Conservation (phyloP, 352 stramenopile genomes). For the Paralagenidium karlingii region DNA sequence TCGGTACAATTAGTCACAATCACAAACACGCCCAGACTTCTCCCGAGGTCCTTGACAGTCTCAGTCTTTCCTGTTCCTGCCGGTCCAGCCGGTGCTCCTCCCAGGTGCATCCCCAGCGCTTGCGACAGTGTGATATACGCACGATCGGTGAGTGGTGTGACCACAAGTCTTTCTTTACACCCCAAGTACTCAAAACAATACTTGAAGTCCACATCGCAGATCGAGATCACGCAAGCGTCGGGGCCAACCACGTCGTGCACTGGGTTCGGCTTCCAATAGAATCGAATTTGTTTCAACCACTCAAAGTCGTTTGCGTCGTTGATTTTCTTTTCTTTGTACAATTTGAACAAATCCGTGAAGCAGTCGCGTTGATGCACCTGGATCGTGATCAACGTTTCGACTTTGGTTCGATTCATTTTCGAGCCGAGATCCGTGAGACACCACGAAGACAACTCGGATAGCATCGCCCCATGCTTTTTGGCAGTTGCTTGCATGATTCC, state of each 20-base stretch:
- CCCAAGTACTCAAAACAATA: constrained; percentile 92
- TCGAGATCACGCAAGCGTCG: constrained; percentile 89
- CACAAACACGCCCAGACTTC: constrained; percentile 83
- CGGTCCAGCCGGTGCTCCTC: constrained; percentile 71
- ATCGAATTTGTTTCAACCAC: constrained; percentile 70
- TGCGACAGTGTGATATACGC: constrained; percentile 87
- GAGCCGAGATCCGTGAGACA: constrained; percentile 82
- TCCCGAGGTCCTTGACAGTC: constrained; percentile 84
- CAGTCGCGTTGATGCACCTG: constrained; percentile 84
- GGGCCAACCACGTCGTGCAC: constrained; percentile 80
- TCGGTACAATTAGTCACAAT: constrained; percentile 91
- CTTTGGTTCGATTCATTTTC: constrained; percentile 87
- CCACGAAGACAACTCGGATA: constrained; percentile 85
- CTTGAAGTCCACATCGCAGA: constrained; percentile 85
- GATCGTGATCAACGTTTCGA: constrained; percentile 90
- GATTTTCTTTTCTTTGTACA: constrained; percentile 78
- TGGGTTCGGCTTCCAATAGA: constrained; percentile 52
- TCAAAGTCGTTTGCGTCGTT: constrained; percentile 66
- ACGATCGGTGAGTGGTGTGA: constrained; percentile 85
- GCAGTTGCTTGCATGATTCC: constrained; percentile 78
- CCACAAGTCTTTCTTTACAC: constrained; percentile 82
- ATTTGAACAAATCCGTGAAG: constrained; percentile 44
- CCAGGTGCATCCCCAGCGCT: constrained; percentile 81
- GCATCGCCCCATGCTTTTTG: constrained; percentile 59
- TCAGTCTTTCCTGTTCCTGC: constrained; percentile 89